Conservation (phyloP, 768 basidiomycete species). For the Sutorius australiensis region DNA sequence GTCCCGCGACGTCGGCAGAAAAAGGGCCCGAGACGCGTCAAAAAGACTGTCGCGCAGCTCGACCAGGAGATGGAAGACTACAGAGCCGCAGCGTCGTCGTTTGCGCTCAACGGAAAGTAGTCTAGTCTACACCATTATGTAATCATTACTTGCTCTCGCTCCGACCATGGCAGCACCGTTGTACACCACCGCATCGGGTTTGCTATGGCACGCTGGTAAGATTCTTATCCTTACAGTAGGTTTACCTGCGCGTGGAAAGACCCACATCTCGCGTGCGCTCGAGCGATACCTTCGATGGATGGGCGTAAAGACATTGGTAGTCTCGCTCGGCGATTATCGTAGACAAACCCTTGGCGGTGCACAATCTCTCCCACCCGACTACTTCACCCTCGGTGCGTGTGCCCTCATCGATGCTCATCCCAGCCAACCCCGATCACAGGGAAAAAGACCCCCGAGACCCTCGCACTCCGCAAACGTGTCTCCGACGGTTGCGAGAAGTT, state of each 20-base stretch:
- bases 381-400: constrained; percentile 74
- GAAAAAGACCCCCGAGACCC: constrained; percentile 76
- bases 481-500: constrained; percentile 82
- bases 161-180: constrained; percentile 79
- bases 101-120: constrained; percentile 12
- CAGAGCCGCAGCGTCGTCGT: constrained; percentile 39
- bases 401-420: background rate
- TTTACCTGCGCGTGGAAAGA: constrained; percentile 92
- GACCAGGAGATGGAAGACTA: constrained; percentile 84
- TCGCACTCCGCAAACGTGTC: constrained; percentile 68
- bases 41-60: constrained; percentile 62
- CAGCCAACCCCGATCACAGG: constrained; percentile 39
- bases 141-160: constrained; percentile 11
- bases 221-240: constrained; percentile 92
- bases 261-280: constrained; percentile 91
- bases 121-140: constrained; percentile 12
- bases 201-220: constrained; percentile 91
- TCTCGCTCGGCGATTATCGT: constrained; percentile 93
- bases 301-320: constrained; percentile 93
- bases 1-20: constrained; percentile 46
- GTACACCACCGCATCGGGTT: constrained; percentile 86
- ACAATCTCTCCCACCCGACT: constrained; percentile 84
- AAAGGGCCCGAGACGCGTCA: constrained; percentile 73
- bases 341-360: constrained; percentile 86
- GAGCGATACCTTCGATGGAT: constrained; percentile 99